Evolutionary conservation across 2,329 filamentous ascomycete species (phyloP), one percentile per base, ranked within the genome.

Genomic region (Zymoseptoria tritici): DNA sequence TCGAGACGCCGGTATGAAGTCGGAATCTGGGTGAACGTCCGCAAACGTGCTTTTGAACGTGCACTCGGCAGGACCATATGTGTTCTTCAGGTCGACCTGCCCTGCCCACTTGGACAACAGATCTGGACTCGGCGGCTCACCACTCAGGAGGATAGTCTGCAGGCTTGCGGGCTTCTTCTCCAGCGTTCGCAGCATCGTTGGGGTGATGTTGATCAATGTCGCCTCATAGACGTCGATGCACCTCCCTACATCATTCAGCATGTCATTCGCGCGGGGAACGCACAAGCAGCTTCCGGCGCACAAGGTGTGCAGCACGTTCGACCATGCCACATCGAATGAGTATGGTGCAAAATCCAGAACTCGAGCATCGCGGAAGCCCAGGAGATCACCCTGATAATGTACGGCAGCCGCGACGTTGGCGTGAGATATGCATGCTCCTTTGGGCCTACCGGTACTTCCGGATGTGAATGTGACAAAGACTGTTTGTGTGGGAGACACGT

Each of bases 131-230:
- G 76, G 73, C 36, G 74, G 73, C 57, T 80, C 78, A 16, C 78
- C 78, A 3, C 62, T 62, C 21, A 62, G 54, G 3, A 59, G 52
- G 31, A 64, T 54, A 6, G 57, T 57, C 19, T 57, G 16, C 2
- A 64, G 56, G 16, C 55, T 54, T 8, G 57, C 11, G 2, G 56
- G 36, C n/a, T 22, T 52, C 0, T 75, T 73, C 9, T 76, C 71
- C 2, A 81, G 56, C 0, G 75, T 75, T 16, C 75, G 74, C 0
- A 83, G 80, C 16, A 87, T 76, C 0, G 82, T 76, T 1, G 84
- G 81, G 0, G 85, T 86, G 66, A 85, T 76, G 63, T 81, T 75
- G 74, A 13, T 76, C 7, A 86, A 72, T 56, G 85, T 78, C 55
- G 81, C 0, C 21, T 50, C 36, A 21, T 52, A 55, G 1, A 29